These are phyloP conservation scores for Naumovozyma baii DNA, from an alignment of 805 yeast genomes.

Conservation along the genomic window DNA sequence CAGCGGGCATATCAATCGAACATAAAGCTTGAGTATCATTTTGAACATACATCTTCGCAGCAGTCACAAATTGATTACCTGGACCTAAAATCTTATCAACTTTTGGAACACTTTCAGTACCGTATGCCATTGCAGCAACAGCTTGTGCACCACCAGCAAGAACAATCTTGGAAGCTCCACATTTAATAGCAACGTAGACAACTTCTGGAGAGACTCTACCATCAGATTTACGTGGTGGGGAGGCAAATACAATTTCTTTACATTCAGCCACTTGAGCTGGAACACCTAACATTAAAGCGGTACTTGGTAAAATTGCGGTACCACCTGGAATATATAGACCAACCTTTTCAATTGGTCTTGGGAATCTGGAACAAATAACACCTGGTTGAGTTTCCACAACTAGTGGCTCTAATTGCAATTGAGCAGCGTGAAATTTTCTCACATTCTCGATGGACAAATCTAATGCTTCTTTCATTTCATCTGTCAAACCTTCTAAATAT, in stretches of 20 bases:
- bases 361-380: slow-evolving; percentile 86
- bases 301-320: slow-evolving; percentile 94
- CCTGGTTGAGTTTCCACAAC: slow-evolving; percentile 91
- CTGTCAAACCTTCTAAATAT: slow-evolving; percentile 61
- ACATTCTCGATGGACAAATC: slow-evolving; percentile 87
- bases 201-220: slow-evolving; percentile 95
- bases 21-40: slow-evolving; percentile 92
- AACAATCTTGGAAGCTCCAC: slow-evolving; percentile 83
- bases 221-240: slow-evolving; percentile 82
- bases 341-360: slow-evolving; percentile 88
- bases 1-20: slow-evolving; percentile 99
- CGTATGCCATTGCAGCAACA: slow-evolving; percentile 97
- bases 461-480: slow-evolving; percentile 69
- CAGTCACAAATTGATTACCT: slow-evolving; percentile 98
- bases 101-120: slow-evolving; percentile 85
- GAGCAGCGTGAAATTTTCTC: slow-evolving; percentile 88
- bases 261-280: slow-evolving; percentile 98
- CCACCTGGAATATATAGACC: slow-evolving; percentile 99
- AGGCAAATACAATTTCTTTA: slow-evolving; percentile 80
- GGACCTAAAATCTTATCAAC: slow-evolving; percentile 97
- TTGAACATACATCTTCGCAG: slow-evolving; percentile 96
- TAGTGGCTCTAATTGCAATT: slow-evolving; percentile 61
- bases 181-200: slow-evolving; percentile 91
- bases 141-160: slow-evolving; percentile 99
- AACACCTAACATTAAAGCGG: slow-evolving; percentile 96